A percentile compares a stretch with the other conserved stretches of the same genome.
These are phyloP conservation scores for Brassica rapa DNA, from an alignment of 345 rosid species.

Conservation along the genomic window DNA sequence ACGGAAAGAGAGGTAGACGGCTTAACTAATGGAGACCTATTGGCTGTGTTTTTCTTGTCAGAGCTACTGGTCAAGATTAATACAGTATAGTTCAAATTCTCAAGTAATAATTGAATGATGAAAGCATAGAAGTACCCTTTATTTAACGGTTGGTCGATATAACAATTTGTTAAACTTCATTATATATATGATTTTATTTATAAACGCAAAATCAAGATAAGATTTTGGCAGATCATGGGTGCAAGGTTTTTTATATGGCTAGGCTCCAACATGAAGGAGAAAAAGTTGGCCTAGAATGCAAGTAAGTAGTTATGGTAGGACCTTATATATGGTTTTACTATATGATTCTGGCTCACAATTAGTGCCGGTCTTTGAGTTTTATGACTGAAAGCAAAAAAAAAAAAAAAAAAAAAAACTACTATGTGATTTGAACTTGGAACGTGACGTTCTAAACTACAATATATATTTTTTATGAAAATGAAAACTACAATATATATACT, in stretches of 20 bases:
- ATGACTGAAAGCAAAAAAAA: not conserved
- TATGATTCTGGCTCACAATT: not conserved
- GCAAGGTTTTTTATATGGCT: not conserved
- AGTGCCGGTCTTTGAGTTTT: not conserved
- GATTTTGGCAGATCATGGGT: not conserved
- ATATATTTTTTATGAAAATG: too few species aligned
- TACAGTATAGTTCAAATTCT: not conserved
- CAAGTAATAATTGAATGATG: not conserved
- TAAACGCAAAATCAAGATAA: not conserved
- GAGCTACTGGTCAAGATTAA: not conserved
- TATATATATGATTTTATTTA: not conserved
- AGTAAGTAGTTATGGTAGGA: constrained; percentile 8
- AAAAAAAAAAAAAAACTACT: not conserved
- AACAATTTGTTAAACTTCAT: not conserved
- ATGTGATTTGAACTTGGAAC: not conserved
- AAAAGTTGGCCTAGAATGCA: not conserved
- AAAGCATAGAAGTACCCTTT: not conserved
- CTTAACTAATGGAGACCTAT: not conserved
- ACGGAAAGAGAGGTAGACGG: constrained; percentile 13
- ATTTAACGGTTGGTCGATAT: not conserved
- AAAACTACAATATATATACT: not conserved
- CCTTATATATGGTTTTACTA: not conserved
- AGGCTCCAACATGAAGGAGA: not conserved
- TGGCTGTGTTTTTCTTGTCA: not conserved
- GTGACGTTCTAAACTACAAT: not conserved